Evolutionary conservation across 371 early-diverging fungal genomes (phyloP).

Genomic region (Rhizopus sp.): DNA sequence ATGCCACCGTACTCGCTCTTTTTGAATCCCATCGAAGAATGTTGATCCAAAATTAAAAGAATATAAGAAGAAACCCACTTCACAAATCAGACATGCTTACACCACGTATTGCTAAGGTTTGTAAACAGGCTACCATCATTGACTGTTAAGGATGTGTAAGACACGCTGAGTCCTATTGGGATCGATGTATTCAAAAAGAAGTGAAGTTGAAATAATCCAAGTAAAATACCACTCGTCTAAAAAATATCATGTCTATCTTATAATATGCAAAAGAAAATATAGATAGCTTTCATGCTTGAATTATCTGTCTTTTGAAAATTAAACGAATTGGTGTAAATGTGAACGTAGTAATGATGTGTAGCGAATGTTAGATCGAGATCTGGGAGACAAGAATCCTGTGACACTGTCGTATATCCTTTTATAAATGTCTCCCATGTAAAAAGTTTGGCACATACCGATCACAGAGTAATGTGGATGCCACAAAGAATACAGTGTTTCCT

Average conservation of each 20-base stretch:
- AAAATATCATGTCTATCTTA: neutral
- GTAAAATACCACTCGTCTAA: conserved; percentile 2
- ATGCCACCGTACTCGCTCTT: conserved; percentile 15
- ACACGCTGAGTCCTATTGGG: conserved; percentile 15
- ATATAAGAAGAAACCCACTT: conserved; percentile 13
- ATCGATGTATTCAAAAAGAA: conserved; percentile 17
- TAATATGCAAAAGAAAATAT: too few relatives aligned
- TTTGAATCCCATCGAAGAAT: conserved; percentile 23
- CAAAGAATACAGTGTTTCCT: conserved; percentile 10
- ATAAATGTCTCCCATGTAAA: conserved; percentile 10
- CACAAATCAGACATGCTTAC: conserved; percentile 14
- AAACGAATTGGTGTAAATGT: too few relatives aligned
- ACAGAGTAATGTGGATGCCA: conserved; percentile 10
- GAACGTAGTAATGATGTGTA: too few relatives aligned
- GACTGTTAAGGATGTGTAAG: conserved; percentile 18
- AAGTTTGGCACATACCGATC: conserved; percentile 11
- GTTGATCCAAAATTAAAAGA: conserved; percentile 18
- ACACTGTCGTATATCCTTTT: conserved; percentile 8
- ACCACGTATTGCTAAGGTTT: conserved; percentile 18
- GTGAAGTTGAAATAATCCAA: conserved; percentile 8
- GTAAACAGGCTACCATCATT: conserved; percentile 4
- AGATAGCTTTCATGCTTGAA: too few relatives aligned
- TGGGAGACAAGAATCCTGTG: conserved; percentile 12
- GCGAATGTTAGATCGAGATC: neutral
- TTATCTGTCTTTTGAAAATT: too few relatives aligned